These are phyloP conservation scores for Globisporangium nodosum DNA, from an alignment of 352 stramenopile species.

Conservation along the genomic window DNA sequence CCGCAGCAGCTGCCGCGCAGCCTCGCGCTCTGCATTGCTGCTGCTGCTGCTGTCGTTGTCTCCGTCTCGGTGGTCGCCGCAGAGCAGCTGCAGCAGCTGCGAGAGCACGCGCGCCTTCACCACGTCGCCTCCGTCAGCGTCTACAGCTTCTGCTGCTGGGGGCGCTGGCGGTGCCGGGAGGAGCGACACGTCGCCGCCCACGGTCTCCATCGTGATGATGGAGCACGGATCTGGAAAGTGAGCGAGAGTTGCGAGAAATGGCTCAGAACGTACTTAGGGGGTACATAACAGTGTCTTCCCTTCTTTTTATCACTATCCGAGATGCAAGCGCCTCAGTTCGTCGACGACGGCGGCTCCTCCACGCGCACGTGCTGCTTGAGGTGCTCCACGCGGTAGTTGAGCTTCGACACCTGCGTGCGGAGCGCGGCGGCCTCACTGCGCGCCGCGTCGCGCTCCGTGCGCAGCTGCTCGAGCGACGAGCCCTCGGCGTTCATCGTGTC, in stretches of 20 bases:
- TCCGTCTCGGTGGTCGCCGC: constrained; percentile 4
- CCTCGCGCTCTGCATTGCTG: constrained; percentile 13
- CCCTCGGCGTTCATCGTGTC: constrained; percentile 62
- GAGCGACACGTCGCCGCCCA: constrained; percentile 6
- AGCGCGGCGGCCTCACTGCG: constrained; percentile 50
- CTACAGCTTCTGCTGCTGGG: background rate
- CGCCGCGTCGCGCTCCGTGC: constrained; percentile 54
- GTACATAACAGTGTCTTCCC: background rate
- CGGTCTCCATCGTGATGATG: background rate
- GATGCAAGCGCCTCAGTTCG: background rate
- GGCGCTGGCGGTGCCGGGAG: background rate
- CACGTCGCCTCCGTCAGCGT: background rate
- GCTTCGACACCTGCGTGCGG: constrained; percentile 70
- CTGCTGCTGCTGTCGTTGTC: background rate
- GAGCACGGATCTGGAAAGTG: too few relatives aligned
- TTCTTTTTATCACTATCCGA: background rate
- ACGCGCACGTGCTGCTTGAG: constrained; percentile 66
- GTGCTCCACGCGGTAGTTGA: constrained; percentile 75
- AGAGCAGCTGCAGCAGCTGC: constrained; percentile 40
- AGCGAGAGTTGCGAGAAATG: too few relatives aligned
- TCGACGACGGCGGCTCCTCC: constrained; percentile 9
- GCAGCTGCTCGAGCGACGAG: constrained; percentile 54
- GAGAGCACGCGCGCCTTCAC: constrained; percentile 35
- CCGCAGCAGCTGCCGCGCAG: constrained; percentile 36
- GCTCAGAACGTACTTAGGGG: too few relatives aligned